These are phyloP conservation scores for Aspergillus fumigatiaffinis DNA, from an alignment of 2,329 filamentous ascomycete species.

Conservation along the genomic window DNA sequence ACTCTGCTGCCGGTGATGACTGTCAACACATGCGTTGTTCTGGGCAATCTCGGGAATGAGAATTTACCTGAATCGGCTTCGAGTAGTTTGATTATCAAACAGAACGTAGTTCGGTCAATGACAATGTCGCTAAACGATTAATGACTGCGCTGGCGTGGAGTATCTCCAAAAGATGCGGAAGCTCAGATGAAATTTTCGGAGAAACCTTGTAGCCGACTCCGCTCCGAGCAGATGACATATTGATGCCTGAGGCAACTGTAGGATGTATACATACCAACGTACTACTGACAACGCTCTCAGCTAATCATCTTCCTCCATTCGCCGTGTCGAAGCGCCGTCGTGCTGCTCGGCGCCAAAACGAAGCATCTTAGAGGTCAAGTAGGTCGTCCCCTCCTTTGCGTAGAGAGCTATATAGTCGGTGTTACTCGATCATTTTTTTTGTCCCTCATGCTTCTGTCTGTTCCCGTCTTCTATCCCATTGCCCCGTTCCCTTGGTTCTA, in stretches of 20 bases:
- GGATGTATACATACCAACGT: not conserved
- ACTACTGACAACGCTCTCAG: not conserved
- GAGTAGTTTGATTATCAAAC: not conserved
- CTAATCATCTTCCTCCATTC: conserved; percentile 8
- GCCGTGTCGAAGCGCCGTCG: conserved; percentile 16
- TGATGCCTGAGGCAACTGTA: not conserved
- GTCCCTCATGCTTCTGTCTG: not conserved
- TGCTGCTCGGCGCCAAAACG: conserved; percentile 17
- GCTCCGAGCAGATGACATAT: conserved; percentile 10
- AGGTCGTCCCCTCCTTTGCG: conserved; percentile 8
- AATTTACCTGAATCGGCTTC: not conserved
- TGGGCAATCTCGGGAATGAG: not conserved
- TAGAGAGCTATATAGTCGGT: conserved; percentile 3
- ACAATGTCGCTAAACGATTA: not conserved
- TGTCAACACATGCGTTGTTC: not conserved
- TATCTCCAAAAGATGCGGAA: conserved; percentile 14
- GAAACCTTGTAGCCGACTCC: conserved; percentile 19
- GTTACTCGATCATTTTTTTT: conserved; percentile 3
- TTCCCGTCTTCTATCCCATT: conserved; percentile 1
- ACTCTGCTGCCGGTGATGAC: not conserved
- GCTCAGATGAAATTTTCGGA: conserved; percentile 36
- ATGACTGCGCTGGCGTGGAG: not conserved
- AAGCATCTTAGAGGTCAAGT: conserved; percentile 14
- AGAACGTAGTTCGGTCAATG: not conserved
- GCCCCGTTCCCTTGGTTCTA: conserved; percentile 3